Evolutionary conservation across 176 grass and related monocot genomes (phyloP).

Genomic region (Calamus simplicifolius): DNA sequence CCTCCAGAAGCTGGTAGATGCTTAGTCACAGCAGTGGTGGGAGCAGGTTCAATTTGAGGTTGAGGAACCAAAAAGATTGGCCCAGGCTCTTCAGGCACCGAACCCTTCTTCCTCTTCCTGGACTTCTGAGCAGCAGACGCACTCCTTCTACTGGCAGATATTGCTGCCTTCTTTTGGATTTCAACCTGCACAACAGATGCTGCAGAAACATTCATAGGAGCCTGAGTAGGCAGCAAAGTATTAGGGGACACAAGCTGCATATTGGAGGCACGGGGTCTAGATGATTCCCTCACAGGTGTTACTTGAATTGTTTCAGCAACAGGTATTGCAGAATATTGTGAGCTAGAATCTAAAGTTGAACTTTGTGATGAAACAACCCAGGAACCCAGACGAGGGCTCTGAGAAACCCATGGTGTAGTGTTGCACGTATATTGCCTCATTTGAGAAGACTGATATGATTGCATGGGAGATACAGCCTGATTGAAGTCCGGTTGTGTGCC

Average conservation of each 20-base stretch:
- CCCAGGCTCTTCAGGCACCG: slow-evolving; percentile 41
- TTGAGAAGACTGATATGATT: slow-evolving; percentile 51
- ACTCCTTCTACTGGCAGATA: slow-evolving; percentile 40
- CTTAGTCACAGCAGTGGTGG: slow-evolving; percentile 33
- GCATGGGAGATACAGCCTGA: slow-evolving; percentile 61
- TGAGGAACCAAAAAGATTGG: slow-evolving; percentile 26
- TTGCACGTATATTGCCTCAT: slow-evolving; percentile 42
- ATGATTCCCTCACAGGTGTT: slow-evolving; percentile 33
- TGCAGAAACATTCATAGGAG: slow-evolving; percentile 28
- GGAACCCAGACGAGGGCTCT: slow-evolving; percentile 32
- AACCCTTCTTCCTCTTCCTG: slow-evolving; percentile 94
- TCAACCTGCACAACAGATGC: slow-evolving; percentile 30
- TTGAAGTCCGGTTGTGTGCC: slow-evolving; percentile 66
- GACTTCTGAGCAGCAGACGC: slow-evolving; percentile 50
- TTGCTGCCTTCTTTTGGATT: slow-evolving; percentile 38
- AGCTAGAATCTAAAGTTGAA: slow-evolving; percentile 69
- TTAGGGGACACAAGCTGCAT: slow-evolving; percentile 29
- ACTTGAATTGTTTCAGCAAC: slow-evolving; percentile 53
- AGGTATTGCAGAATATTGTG: slow-evolving; percentile 33
- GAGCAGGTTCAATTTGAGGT: slow-evolving; percentile 30
- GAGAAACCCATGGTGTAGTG: slow-evolving; percentile 51
- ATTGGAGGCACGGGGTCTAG: slow-evolving; percentile 33
- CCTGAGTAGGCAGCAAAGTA: slow-evolving; percentile 31
- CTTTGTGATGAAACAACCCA: slow-evolving; percentile 65
- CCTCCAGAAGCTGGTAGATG: slow-evolving; percentile 14